Evolutionary conservation across 2,329 filamentous ascomycete genomes (phyloP).

Genomic region (Polytolypa hystricis): DNA sequence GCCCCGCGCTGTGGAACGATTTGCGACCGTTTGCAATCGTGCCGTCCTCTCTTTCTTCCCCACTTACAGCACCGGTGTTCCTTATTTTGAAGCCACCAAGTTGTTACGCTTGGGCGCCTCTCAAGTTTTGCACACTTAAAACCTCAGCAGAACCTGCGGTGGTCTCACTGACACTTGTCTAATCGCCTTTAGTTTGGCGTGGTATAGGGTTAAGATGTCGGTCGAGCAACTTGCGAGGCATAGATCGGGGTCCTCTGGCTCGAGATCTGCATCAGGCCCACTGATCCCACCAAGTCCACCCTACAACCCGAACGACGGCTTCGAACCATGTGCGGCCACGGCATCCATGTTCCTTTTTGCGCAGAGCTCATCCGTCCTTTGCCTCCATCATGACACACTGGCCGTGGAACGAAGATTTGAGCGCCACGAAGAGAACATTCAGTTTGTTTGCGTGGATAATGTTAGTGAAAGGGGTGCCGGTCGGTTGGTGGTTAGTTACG

Average conservation of each 20-base stretch:
- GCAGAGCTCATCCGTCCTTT: conserved; percentile 69
- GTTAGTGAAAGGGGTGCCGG: conserved; percentile 78
- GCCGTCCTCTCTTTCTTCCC: no score
- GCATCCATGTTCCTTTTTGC: conserved; percentile 84
- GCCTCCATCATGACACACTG: conserved; percentile 84
- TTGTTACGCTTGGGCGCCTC: no score
- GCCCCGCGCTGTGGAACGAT: no score
- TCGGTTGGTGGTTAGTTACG: conserved; percentile 82
- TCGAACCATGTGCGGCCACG: conserved; percentile 84
- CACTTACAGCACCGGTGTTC: no score
- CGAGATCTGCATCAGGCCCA: conserved; percentile 44
- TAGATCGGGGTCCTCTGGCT: conserved; percentile 49
- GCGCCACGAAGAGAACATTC: conserved; percentile 70
- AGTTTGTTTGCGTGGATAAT: conserved; percentile 80
- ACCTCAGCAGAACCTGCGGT: no score
- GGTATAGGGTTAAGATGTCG: conserved; percentile 30
- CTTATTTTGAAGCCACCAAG: no score
- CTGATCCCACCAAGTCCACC: conserved; percentile 29
- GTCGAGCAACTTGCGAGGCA: conserved; percentile 45
- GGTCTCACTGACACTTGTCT: conserved; percentile 6
- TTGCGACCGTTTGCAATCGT: no score
- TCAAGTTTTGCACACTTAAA: no score
- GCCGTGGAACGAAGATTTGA: conserved; percentile 80
- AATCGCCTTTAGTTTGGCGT: conserved; percentile 1
- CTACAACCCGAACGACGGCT: conserved; percentile 37